Evolutionary conservation across 2,329 filamentous ascomycete species (phyloP).

Genomic region (Immersiporthe knoxdaviesiana): DNA sequence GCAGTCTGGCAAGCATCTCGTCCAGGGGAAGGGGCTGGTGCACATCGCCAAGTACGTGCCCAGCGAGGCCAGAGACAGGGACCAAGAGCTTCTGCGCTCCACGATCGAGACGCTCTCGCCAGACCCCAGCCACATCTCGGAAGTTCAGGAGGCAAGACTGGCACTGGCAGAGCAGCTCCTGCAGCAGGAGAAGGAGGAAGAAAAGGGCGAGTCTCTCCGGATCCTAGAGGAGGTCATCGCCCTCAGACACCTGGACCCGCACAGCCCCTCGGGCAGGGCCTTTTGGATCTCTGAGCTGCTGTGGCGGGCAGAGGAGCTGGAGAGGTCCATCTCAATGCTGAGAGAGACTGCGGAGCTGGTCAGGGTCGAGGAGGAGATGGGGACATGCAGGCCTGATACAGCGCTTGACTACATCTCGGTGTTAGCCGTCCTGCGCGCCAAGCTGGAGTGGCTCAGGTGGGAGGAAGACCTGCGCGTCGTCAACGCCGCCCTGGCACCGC

Average conservation of each 20-base stretch:
- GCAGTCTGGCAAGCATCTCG: constrained; percentile 5
- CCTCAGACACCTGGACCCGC: neutral
- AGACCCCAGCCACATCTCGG: neutral
- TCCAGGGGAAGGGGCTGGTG: neutral
- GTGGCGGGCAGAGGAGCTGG: neutral
- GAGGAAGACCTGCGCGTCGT: constrained; percentile 8
- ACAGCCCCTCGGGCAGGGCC: neutral
- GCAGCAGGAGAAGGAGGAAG: neutral
- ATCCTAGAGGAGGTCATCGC: constrained; percentile 1
- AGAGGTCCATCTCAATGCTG: constrained; percentile 8
- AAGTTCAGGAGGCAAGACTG: constrained; percentile 18
- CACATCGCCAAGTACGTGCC: constrained; percentile 10
- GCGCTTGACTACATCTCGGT: constrained; percentile 2
- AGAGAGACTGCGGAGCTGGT: constrained; percentile 2
- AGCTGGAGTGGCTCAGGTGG: constrained; percentile 13
- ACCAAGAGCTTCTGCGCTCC: constrained; percentile 6
- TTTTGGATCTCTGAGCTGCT: constrained; percentile 22
- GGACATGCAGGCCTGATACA: neutral
- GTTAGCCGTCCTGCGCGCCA: constrained; percentile 6
- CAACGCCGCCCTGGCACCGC: neutral
- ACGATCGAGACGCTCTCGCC: neutral
- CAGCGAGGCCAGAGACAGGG: constrained; percentile 11
- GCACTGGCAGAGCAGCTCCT: constrained; percentile 14
- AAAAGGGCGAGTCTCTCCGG: neutral
- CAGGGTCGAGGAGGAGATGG: constrained; percentile 2